phyloP scores from a whole-genome alignment of 805 yeast species.

The Metschnikowia amazonensis region DNA sequence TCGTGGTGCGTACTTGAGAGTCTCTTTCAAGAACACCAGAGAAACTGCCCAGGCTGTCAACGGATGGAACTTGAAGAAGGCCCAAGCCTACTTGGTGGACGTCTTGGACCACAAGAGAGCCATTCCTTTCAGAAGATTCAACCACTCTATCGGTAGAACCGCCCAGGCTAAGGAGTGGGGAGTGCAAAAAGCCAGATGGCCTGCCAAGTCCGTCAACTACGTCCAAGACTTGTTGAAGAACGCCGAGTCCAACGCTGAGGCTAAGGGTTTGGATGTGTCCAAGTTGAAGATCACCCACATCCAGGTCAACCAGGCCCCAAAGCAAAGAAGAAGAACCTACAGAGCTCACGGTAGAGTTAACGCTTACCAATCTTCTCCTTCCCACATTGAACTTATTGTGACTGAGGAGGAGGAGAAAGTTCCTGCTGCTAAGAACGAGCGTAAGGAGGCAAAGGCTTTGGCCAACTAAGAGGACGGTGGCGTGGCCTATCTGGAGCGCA shows the following conservation, averaged over 20 bases:
- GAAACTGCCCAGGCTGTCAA: slow-evolving; percentile 98
- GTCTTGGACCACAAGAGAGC: slow-evolving; percentile 99
- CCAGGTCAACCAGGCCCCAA: slow-evolving; percentile 99
- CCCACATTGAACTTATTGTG: slow-evolving; percentile 96
- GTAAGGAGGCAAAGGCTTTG: slow-evolving; percentile 57
- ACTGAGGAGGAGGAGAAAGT: slow-evolving; percentile 94
- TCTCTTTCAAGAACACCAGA: slow-evolving; percentile 99
- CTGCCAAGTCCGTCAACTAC: slow-evolving; percentile 96
- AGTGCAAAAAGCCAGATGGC: slow-evolving; percentile 99
- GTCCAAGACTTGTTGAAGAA: slow-evolving; percentile 91
- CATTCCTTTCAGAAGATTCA: slow-evolving; percentile 98
- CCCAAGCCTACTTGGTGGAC: slow-evolving; percentile 92
- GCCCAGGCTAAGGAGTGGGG: slow-evolving; percentile 99
- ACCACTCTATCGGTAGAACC: slow-evolving; percentile 96
- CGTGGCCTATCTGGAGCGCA: slow-evolving; percentile 83
- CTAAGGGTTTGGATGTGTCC: slow-evolving; percentile 96
- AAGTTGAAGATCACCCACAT: slow-evolving; percentile 95
- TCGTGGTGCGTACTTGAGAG: slow-evolving; percentile 99
- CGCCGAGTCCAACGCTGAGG: slow-evolving; percentile 96
- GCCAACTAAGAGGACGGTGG: slow-evolving; percentile 91
- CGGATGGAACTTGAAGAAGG: slow-evolving; percentile 97
- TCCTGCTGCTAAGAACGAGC: slow-evolving; percentile 89
- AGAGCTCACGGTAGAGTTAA: slow-evolving; percentile 99
- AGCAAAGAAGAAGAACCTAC: slow-evolving; percentile 99
- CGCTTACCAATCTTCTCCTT: slow-evolving; percentile 98